Conservation (phyloP, 2,329 filamentous ascomycete species). For the Phialocephala sp. region DNA sequence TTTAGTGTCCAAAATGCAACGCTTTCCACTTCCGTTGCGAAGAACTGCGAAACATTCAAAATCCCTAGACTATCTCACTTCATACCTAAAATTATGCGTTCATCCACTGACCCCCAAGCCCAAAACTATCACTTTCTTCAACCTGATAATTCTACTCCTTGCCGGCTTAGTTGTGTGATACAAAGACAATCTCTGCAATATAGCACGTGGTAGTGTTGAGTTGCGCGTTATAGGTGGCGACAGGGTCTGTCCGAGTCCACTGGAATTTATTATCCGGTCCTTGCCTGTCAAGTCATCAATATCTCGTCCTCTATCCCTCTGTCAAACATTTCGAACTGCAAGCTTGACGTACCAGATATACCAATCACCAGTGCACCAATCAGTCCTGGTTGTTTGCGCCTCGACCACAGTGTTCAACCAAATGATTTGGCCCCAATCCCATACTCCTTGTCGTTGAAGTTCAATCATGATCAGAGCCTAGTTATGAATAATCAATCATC, state of each 20-base stretch:
- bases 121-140: too few relatives aligned
- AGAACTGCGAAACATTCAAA: too few relatives aligned
- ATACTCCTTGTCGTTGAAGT: conserved; percentile 26
- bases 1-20: too few relatives aligned
- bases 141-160: too few relatives aligned
- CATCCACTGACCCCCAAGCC: too few relatives aligned
- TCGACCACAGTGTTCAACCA: conserved; percentile 29
- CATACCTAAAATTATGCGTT: too few relatives aligned
- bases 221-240: neutral
- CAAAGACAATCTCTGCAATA: neutral
- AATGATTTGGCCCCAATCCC: conserved; percentile 29
- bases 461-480: conserved; percentile 27
- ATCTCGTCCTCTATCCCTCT: neutral
- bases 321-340: neutral
- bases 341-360: neutral
- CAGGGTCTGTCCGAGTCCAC: neutral
- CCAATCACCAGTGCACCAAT: conserved; percentile 24
- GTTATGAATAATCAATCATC: neutral
- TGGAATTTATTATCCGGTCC: neutral
- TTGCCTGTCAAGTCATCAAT: neutral
- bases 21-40: too few relatives aligned
- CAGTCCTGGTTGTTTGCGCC: conserved; percentile 25
- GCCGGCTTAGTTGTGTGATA: neutral
- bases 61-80: too few relatives aligned
- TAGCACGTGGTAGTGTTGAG: conserved; percentile 10